Evolutionary conservation across 148 eudicot species (phyloP), one percentile per base, ranked within the genome.

Genomic region (Cornus florida): DNA sequence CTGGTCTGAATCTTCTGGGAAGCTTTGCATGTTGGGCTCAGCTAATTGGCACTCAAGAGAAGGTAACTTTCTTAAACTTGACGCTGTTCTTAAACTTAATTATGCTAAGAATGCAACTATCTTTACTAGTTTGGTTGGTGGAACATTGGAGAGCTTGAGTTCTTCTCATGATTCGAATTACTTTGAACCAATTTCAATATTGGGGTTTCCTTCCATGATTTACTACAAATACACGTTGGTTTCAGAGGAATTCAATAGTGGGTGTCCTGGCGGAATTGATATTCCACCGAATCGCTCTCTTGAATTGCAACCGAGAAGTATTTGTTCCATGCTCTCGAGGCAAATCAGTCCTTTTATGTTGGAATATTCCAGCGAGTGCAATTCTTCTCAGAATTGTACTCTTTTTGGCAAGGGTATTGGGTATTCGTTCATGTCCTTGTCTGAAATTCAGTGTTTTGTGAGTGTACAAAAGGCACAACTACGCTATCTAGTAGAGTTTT

Each of bases 11-110:
- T 22, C 70, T 56, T 71, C 77, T 19, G 72, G 76, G 53, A 81
- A 65, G 70, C 67, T 77, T 24, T 81, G 83, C 12, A 71, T 81
- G 79, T 76, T 81, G n/a, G 83, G 83, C 62, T 81, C 83, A 4
- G 72, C 80, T 33, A 6, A 53, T 64, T 81, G 80, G 83, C 33
- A 32, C 76, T 5, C 69, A 12, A 65, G 32, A 7, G 16, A 76
- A 76, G 83, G 76, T 71, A 77, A 71, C 4, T 9, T 28, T 65
- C 66, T 71, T 16, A 48, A 35, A 64, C 80, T 81, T 22, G 39
- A 81, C 0, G 83, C 80, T 35, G 72, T 76, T 64, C 76, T 81
- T 16, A 66, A 71, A 60, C 72, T 76, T 67, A 81, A 53, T 56
- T 76, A 70, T 67, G 33, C 41, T 4, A 65, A n/a, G 31, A 76